A percentile compares a stretch with the other conserved stretches of the same genome.
Evolutionary conservation across 768 basidiomycete genomes (phyloP).

Genomic region (Suillus bovinus): DNA sequence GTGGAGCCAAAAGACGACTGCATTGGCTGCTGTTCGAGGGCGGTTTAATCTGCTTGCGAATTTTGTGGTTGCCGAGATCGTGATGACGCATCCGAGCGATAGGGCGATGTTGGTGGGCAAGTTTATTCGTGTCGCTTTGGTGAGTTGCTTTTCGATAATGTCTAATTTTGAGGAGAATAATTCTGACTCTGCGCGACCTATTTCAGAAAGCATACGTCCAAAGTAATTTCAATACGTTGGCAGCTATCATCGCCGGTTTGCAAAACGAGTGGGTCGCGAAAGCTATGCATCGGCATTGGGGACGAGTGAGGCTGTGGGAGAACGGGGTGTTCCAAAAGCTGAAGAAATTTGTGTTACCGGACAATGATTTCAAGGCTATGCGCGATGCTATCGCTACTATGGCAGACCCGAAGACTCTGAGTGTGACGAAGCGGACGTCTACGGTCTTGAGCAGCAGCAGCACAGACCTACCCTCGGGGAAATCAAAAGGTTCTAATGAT

Average conservation of each 20-base stretch:
- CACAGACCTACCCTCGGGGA: slow-evolving; percentile 40
- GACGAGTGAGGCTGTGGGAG: slow-evolving; percentile 68
- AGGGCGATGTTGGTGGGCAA: slow-evolving; percentile 68
- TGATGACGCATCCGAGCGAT: slow-evolving; percentile 67
- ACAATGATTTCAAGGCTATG: slow-evolving; percentile 75
- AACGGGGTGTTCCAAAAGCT: slow-evolving; percentile 72
- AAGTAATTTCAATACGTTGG: slow-evolving; percentile 76
- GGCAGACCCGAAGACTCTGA: slow-evolving; percentile 63
- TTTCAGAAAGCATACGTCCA: slow-evolving; percentile 76
- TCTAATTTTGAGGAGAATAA: not conserved
- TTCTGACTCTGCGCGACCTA: not conserved
- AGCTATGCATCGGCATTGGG: slow-evolving; percentile 69
- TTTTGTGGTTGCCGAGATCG: slow-evolving; percentile 80
- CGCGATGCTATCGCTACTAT: slow-evolving; percentile 63
- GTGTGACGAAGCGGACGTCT: slow-evolving; percentile 51
- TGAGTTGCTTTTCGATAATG: slow-evolving; percentile 37
- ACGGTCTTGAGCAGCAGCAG: slow-evolving; percentile 50
- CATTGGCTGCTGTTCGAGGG: slow-evolving; percentile 71
- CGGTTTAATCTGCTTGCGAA: slow-evolving; percentile 85
- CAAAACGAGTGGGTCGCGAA: slow-evolving; percentile 65
- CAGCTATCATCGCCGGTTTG: slow-evolving; percentile 79
- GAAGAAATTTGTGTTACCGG: slow-evolving; percentile 59
- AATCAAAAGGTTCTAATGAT: slow-evolving; percentile 36
- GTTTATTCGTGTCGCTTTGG: slow-evolving; percentile 86
- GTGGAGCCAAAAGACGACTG: slow-evolving; percentile 62